Percentiles rank a stretch among this genome's conserved stretches.
These are phyloP conservation scores for Wickerhamomyces queroliae DNA, from an alignment of 805 yeast species.

Conservation along the genomic window DNA sequence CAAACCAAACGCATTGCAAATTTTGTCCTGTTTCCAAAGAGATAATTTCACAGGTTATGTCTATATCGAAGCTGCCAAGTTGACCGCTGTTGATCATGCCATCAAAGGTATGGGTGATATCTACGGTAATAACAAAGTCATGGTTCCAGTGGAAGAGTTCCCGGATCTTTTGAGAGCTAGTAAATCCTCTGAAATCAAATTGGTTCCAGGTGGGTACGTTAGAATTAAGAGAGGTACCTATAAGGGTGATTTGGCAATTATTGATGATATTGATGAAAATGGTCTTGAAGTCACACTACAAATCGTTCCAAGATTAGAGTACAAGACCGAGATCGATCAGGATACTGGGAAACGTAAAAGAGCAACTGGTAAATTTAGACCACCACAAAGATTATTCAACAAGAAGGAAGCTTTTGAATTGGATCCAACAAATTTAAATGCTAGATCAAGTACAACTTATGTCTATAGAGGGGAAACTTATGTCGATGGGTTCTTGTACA, in stretches of 20 bases:
- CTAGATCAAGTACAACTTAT: slow-evolving; percentile 59
- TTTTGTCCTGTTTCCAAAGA: slow-evolving; percentile 87
- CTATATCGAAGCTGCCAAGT: slow-evolving; percentile 89
- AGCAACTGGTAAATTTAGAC: slow-evolving; percentile 59
- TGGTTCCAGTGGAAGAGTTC: slow-evolving; percentile 93
- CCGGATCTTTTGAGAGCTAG: slow-evolving; percentile 89
- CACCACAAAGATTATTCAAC: slow-evolving; percentile 80
- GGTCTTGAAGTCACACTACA: slow-evolving; percentile 94
- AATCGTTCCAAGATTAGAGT: slow-evolving; percentile 89
- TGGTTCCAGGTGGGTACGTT: slow-evolving; percentile 90
- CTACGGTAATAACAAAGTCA: slow-evolving; percentile 63
- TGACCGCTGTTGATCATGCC: slow-evolving; percentile 87
- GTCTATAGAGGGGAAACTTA: slow-evolving; percentile 85
- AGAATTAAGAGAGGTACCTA: slow-evolving; percentile 88
- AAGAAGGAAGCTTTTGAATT: slow-evolving; percentile 84
- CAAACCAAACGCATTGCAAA: slow-evolving; percentile 74
- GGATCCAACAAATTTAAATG: slow-evolving; percentile 69
- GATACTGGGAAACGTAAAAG: slow-evolving; percentile 42
- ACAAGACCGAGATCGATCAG: slow-evolving; percentile 64
- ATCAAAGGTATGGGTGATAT: slow-evolving; percentile 87
- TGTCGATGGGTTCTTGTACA: slow-evolving; percentile 79
- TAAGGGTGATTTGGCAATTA: slow-evolving; percentile 88
- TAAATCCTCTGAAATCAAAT: slow-evolving; percentile 79
- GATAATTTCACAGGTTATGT: slow-evolving; percentile 89
- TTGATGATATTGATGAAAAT: slow-evolving; percentile 88